phyloP scores from a whole-genome alignment of 169 alveolate genomes.

The Haemoproteus tartakovskyi region DNA sequence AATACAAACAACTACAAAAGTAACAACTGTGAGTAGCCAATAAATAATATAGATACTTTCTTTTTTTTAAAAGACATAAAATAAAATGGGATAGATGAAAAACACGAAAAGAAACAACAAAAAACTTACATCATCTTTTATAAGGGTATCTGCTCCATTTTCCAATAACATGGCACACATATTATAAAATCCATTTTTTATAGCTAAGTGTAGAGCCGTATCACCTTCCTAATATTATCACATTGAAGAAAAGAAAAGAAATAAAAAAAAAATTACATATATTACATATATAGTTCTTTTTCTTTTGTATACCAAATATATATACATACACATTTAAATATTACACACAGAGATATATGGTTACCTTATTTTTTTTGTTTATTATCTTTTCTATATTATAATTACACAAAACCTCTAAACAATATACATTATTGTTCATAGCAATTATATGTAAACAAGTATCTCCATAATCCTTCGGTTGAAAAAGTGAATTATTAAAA shows the following conservation, averaged over 20 bases:
- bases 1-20: too few species aligned
- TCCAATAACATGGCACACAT: conserved; percentile 19
- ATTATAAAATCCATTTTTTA: conserved; percentile 59
- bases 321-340: too few species aligned
- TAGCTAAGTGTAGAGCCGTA: conserved; percentile 45
- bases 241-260: neutral
- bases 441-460: conserved; percentile 58
- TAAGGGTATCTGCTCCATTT: conserved; percentile 30
- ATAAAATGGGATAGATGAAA: neutral
- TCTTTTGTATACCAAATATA: too few species aligned
- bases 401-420: conserved; percentile 39
- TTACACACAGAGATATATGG: neutral
- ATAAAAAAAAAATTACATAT: neutral
- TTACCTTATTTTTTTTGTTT: conserved; percentile 48
- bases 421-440: conserved; percentile 33
- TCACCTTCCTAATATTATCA: conserved; percentile 36
- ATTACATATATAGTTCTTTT: neutral
- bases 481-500: neutral
- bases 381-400: conserved; percentile 36
- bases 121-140: conserved; percentile 62
- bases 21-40: too few species aligned
- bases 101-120: neutral
- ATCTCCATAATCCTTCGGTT: conserved; percentile 35
- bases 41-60: too few species aligned
- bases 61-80: neutral